Evolutionary conservation across 441 rosid species (phyloP).

Genomic region (Syzygium syzygioides): DNA sequence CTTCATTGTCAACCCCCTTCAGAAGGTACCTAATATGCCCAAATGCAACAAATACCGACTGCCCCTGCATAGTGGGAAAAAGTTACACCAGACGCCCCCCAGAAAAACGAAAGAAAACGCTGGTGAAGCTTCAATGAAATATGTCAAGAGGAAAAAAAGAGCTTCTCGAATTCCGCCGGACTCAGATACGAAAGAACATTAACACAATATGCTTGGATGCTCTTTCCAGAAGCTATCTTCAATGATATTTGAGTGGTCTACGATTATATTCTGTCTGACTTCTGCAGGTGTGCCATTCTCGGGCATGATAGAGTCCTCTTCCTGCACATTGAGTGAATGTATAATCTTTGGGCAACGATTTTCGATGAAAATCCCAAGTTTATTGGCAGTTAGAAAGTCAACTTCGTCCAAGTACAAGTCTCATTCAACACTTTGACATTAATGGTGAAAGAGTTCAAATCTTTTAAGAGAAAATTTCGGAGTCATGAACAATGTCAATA

Average conservation of each 20-base stretch:
- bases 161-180: background rate
- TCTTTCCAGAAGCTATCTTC: slow-evolving; percentile 60
- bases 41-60: background rate
- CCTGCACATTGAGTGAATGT: slow-evolving; percentile 21
- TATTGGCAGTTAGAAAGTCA: background rate
- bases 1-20: background rate
- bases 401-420: background rate
- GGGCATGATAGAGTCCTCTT: slow-evolving; percentile 6
- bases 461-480: background rate
- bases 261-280: slow-evolving; percentile 23
- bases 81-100: background rate
- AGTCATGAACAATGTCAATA: background rate
- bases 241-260: slow-evolving; percentile 61
- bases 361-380: background rate
- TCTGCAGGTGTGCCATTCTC: slow-evolving; percentile 15
- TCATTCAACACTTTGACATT: background rate
- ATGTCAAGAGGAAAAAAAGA: background rate
- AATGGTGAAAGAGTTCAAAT: background rate
- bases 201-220: slow-evolving; percentile 30
- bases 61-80: background rate
- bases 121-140: background rate
- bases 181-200: background rate
- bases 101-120: background rate
- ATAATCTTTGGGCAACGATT: background rate
- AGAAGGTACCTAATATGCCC: background rate